These are phyloP conservation scores for Solanum hybrid DNA, from an alignment of 305 asterid genomes.

Conservation along the genomic window DNA sequence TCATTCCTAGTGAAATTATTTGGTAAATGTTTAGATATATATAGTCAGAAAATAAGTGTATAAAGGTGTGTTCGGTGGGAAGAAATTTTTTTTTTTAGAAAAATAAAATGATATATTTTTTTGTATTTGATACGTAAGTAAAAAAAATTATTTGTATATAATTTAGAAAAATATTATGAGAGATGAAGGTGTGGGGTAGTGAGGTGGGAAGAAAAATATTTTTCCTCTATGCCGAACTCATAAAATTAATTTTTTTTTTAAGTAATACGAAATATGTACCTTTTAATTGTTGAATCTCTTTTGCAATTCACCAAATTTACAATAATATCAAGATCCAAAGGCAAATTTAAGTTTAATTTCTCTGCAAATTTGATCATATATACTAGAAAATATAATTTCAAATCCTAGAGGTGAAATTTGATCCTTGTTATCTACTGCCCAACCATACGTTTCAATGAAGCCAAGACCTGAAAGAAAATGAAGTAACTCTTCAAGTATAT, in stretches of 20 bases:
- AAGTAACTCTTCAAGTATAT: neutral
- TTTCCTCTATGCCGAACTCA: no score
- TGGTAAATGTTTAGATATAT: neutral
- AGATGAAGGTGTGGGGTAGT: no score
- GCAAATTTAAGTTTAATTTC: neutral
- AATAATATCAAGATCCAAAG: neutral
- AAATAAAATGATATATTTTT: no score
- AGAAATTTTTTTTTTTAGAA: no score
- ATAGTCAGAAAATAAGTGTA: neutral
- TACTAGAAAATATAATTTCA: constrained; percentile 14
- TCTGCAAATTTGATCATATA: constrained; percentile 23
- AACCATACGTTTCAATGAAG: constrained; percentile 8
- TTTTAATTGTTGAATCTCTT: neutral
- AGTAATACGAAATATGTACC: neutral
- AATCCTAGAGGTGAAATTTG: constrained; percentile 26
- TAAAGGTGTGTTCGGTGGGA: neutral
- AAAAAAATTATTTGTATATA: no score
- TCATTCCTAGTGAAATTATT: no score
- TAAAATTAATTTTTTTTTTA: no score
- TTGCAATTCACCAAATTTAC: neutral
- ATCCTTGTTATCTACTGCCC: constrained; percentile 7
- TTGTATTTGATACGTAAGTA: no score
- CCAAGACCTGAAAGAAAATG: constrained; percentile 14
- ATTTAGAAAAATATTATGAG: no score
- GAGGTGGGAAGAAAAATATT: no score